Evolutionary conservation across 202 grass and related monocot genomes (phyloP).

Genomic region (Schoenoplectus tabernaemontani): DNA sequence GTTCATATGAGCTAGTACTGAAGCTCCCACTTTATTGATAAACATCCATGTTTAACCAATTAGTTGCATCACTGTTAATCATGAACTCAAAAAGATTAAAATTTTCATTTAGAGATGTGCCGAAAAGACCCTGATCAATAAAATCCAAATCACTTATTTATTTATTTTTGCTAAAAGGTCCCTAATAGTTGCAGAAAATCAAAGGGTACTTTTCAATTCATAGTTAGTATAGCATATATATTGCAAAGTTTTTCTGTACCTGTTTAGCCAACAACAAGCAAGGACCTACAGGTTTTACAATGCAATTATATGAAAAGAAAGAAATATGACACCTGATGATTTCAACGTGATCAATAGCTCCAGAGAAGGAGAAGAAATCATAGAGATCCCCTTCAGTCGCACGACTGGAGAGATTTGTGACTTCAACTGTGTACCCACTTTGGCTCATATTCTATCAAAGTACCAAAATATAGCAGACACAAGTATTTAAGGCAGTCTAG

Average conservation of each 20-base stretch:
- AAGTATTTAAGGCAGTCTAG: neutral
- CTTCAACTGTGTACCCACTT: slow-evolving; percentile 65
- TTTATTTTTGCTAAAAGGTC: neutral
- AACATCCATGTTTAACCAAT: neutral
- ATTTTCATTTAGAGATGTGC: neutral
- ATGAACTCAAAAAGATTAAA: neutral
- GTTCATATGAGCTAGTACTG: neutral
- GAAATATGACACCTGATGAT: slow-evolving; percentile 54
- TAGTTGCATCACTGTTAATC: neutral
- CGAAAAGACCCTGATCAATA: neutral
- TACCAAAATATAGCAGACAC: slow-evolving; percentile 10
- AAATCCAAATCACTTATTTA: neutral
- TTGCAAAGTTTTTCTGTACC: neutral
- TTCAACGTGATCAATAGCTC: slow-evolving; percentile 87
- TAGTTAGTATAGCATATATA: slow-evolving; percentile 1
- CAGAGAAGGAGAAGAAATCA: slow-evolving; percentile 95
- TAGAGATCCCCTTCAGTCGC: slow-evolving; percentile 69
- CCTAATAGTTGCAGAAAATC: neutral
- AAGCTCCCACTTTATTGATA: neutral
- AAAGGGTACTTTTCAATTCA: neutral
- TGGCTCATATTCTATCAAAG: slow-evolving; percentile 60
- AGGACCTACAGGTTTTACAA: neutral
- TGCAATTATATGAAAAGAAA: neutral
- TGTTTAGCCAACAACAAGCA: neutral
- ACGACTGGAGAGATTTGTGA: slow-evolving; percentile 68